Base-by-base conservation (phyloP, 805 yeast genomes). In the Ogataea siamensis region DNA sequence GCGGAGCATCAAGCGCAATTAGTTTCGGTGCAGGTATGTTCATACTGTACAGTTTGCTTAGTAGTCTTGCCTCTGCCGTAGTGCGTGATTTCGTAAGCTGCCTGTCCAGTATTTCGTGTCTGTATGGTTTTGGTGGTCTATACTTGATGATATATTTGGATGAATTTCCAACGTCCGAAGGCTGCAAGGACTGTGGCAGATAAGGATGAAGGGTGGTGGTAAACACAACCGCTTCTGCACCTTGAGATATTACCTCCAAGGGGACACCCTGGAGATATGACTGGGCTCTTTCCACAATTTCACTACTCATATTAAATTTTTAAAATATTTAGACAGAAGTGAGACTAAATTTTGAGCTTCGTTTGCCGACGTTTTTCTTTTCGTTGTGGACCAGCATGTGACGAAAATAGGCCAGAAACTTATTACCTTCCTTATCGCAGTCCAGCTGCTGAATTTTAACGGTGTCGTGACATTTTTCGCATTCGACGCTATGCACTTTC, bases 221-320 rank as follows among this genome's bases (percentile, higher is more conserved):
- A 58, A 84, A 85, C 2, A 87, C 88, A 8, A 87, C 69, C 0
- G 95, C 95, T 58, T 87, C 96, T 1, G 96, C 96, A 17, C 96
- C 96, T 55, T 87, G 96, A 0, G 94, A 84, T 2, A 87, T 65
- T 19, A 76, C 66, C 1, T 59, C 53, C 4, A 83, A 55, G 0
- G 79, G 76, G 5, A 81, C 65, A 28, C 71, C 66, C 1, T 74
- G 71, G 15, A 82, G 54, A 15, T 68, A 61, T 1, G 47, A 28
- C 32, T 68, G 62, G 0, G 78, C 80, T 22, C 51, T 57, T 2
- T 54, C 61, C 5, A 83, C 42, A 1, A 80, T 63, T 18, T 62
- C 67, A 13, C 70, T 71, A 7, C 87, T 79, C 88, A 82, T 80
- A 13, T 25, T 13, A 14, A 14, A 13, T 16, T 32, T 20, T 26